Base-by-base conservation (phyloP, 495 filamentous ascomycete species). In the Elasticomyces elasticus region DNA sequence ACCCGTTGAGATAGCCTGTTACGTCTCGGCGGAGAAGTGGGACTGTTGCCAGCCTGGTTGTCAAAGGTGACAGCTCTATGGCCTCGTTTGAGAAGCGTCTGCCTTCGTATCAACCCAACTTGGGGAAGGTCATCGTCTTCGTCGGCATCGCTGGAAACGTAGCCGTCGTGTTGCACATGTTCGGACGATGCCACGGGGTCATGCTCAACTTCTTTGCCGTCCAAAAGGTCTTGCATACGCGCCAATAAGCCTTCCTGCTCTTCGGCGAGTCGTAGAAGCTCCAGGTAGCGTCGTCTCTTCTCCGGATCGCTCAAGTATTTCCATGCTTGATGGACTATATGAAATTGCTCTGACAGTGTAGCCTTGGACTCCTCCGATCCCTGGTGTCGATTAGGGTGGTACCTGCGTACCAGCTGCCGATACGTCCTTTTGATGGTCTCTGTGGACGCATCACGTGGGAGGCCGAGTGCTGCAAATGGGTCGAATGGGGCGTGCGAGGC, bases 321-420 rank as follows among this genome's bases (percentile, higher is more conserved):
- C 44, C 47, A 61, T 12, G 58, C 58, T 19, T 54, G 47, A 27
- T 57, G 58, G 13, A 61, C 38, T 13, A 26, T 17, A 23, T 57
- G 35, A 40, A 61, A 61, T 9, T 52, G 49, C 9, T 52, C 58
- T 12, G 52, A 45, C 1, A 60, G 47, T 12, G 52, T 41, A 15
- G 44, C 46, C 13, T 50, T 55, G 35, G 57, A 44, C 12, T 51
- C 58, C n/a, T 46, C 58, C 17, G 45, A 38, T 1, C 48, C 48
- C 49, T 61, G 58, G 27, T 54, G 50, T 33, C 58, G 48, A 26
- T 61, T 61, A 17, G 58, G 58, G 25, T 61, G 58, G 44, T 61
- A 61, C 15, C 38, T 9, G 11, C 28, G 27, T 2, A 54, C 58
- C 10, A 61, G 50, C 15, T 57, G 23, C 2, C 43, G 44, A 31